Evolutionary conservation across 805 yeast genomes (phyloP).

Genomic region (Pichia californica): DNA sequence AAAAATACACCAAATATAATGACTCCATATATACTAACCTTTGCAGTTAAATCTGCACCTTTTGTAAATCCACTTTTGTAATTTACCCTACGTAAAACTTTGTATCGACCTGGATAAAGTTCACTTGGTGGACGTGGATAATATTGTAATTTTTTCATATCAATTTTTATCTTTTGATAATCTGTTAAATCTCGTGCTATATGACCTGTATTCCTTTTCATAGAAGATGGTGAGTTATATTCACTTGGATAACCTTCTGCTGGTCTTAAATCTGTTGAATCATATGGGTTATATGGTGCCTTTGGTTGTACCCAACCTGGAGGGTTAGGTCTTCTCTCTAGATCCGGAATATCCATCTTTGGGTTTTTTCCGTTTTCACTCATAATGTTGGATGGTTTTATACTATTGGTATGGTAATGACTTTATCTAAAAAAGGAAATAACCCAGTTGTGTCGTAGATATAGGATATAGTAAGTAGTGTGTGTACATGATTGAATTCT

Average conservation of each 20-base stretch:
- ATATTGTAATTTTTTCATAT: slow-evolving; percentile 68
- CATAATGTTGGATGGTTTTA: too few species aligned
- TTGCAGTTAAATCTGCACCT: slow-evolving; percentile 57
- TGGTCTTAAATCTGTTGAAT: slow-evolving; percentile 69
- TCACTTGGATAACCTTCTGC: slow-evolving; percentile 85
- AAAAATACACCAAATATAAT: slow-evolving; percentile 60
- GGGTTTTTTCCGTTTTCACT: neutral
- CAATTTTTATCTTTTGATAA: slow-evolving; percentile 59
- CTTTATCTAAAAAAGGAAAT: too few species aligned
- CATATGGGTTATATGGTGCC: slow-evolving; percentile 84
- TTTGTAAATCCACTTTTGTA: slow-evolving; percentile 45
- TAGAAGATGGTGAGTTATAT: slow-evolving; percentile 57
- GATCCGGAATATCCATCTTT: slow-evolving; percentile 17
- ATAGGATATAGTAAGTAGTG: too few species aligned
- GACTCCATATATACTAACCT: slow-evolving; percentile 41
- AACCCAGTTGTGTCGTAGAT: neutral
- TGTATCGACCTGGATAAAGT: slow-evolving; percentile 71
- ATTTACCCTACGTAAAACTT: slow-evolving; percentile 56
- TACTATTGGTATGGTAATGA: neutral
- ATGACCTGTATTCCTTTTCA: slow-evolving; percentile 36
- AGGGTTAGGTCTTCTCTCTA: slow-evolving; percentile 66
- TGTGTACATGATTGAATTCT: too few species aligned
- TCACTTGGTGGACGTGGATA: slow-evolving; percentile 74
- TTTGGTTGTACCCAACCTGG: slow-evolving; percentile 75
- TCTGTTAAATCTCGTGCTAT: slow-evolving; percentile 65